Conservation (phyloP, 2,329 filamentous ascomycete species). For the Tricladium varicosporioides region DNA sequence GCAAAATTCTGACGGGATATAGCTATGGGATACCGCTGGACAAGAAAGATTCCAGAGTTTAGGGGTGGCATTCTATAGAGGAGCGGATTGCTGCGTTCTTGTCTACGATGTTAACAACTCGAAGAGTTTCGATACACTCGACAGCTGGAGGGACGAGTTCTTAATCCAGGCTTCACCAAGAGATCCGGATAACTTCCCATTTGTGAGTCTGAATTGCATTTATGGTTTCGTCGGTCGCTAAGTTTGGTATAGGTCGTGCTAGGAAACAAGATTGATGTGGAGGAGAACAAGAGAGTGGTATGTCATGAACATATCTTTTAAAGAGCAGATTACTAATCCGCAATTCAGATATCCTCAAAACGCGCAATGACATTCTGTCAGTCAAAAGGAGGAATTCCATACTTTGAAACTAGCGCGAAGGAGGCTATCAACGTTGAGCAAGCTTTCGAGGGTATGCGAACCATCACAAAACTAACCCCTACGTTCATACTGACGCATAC, state of each 20-base stretch:
- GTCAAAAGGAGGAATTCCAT: conserved; percentile 94
- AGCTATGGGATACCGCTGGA: conserved; percentile 98
- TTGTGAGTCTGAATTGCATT: conserved; percentile 60
- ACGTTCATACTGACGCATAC: conserved; percentile 3
- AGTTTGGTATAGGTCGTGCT: conserved; percentile 69
- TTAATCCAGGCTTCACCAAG: conserved; percentile 94
- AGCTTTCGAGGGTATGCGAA: conserved; percentile 59
- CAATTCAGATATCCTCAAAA: conserved; percentile 79
- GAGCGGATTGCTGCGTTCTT: conserved; percentile 95
- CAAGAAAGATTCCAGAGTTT: conserved; percentile 97
- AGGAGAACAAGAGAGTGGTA: conserved; percentile 93
- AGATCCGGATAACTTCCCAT: conserved; percentile 96
- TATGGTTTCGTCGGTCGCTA: conserved; percentile 10
- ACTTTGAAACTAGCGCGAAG: conserved; percentile 99
- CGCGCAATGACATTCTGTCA: conserved; percentile 96
- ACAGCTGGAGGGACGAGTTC: conserved; percentile 98
- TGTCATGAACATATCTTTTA: conserved; percentile 32
- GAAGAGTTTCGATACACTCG: conserved; percentile 97
- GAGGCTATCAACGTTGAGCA: conserved; percentile 98
- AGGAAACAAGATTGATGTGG: conserved; percentile 98
- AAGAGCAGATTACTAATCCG: conserved; percentile 22
- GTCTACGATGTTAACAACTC: conserved; percentile 99
- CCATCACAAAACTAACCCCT: not conserved
- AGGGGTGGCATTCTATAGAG: conserved; percentile 95
- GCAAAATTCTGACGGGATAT: conserved; percentile 38